Evolutionary conservation across 2,329 filamentous ascomycete species (phyloP), one percentile per base, ranked within the genome.

Genomic region (Achaetomium macrosporum): DNA sequence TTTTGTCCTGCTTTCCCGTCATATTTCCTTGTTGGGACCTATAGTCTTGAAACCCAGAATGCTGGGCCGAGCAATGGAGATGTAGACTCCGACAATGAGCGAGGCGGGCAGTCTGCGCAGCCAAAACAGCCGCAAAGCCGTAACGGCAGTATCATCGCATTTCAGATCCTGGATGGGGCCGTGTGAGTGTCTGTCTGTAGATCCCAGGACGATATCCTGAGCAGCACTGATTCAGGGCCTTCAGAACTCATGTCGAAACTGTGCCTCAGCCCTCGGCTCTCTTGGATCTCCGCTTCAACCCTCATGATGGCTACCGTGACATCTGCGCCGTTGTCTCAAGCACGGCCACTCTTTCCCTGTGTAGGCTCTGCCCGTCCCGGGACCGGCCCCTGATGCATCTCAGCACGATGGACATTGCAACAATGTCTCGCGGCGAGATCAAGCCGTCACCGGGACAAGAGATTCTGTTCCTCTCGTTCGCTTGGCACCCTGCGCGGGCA

Each of bases 231-330:
- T 46, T 25, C 37, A 51, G 61, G 6, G 17, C 4, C 17, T n/a
- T 29, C 55, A 86, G 83, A 60, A 68, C 67, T 2, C 72, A 77
- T 51, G 63, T 85, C 5, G 81, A 88, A 64, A 84, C 78, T 1
- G 58, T 84, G 5, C 63, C 73, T 5, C 82, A 87, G 19, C 78
- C 83, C 4, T 89, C 84, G 48, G 91, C 89, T 6, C 78, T 96
- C 29, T 78, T 96, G 49, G 91, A 96, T 66, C 73, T 96, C 30
- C 88, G 91, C 61, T 97, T 96, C 67, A 82, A 85, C 55, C 81
- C 79, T 1, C 64, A 70, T 47, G 58, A 63, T 2, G 66, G 74
- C 49, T 62, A 62, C 8, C 71, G 69, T 46, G 75, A 76, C 30
- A 70, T 87, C 3, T 76, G 95, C 49, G 90, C 83, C 10, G 82